A percentile compares a stretch with the other conserved stretches of the same genome.
These are phyloP conservation scores for Verticillium alfalfae DNA, from an alignment of 2,329 filamentous ascomycete genomes.

Conservation along the genomic window DNA sequence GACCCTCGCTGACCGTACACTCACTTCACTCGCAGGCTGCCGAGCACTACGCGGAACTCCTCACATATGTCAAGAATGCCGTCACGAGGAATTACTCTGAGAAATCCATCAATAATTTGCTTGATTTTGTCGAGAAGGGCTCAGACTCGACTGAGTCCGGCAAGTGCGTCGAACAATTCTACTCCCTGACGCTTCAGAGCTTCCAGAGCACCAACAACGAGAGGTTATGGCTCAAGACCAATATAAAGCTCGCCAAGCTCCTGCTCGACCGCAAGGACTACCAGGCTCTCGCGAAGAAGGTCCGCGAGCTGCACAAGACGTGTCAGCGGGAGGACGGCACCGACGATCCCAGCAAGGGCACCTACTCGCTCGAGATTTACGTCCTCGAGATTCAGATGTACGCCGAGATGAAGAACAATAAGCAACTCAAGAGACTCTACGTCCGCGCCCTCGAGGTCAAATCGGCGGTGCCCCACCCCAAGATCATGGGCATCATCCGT, in stretches of 20 bases:
- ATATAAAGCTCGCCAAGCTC: conserved; percentile 90
- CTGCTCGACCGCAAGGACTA: conserved; percentile 92
- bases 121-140: conserved; percentile 96
- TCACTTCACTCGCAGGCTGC: conserved; percentile 56
- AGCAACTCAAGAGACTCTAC: conserved; percentile 89
- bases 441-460: conserved; percentile 85
- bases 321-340: conserved; percentile 83
- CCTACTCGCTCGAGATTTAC: conserved; percentile 92
- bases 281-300: conserved; percentile 69
- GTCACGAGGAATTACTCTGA: conserved; percentile 98
- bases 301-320: conserved; percentile 81
- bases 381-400: conserved; percentile 99
- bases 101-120: conserved; percentile 99
- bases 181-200: conserved; percentile 84
- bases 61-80: conserved; percentile 95
- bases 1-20: conserved; percentile 14
- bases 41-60: conserved; percentile 87
- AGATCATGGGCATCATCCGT: conserved; percentile 98
- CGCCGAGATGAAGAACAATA: conserved; percentile 93
- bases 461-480: conserved; percentile 96
- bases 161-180: conserved; percentile 88
- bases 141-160: conserved; percentile 62
- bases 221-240: conserved; percentile 94
- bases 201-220: conserved; percentile 99
- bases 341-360: conserved; percentile 92